These are phyloP conservation scores for Gorgonomyces haynaldii DNA, from an alignment of 192 early-diverging fungal species.

Conservation along the genomic window DNA sequence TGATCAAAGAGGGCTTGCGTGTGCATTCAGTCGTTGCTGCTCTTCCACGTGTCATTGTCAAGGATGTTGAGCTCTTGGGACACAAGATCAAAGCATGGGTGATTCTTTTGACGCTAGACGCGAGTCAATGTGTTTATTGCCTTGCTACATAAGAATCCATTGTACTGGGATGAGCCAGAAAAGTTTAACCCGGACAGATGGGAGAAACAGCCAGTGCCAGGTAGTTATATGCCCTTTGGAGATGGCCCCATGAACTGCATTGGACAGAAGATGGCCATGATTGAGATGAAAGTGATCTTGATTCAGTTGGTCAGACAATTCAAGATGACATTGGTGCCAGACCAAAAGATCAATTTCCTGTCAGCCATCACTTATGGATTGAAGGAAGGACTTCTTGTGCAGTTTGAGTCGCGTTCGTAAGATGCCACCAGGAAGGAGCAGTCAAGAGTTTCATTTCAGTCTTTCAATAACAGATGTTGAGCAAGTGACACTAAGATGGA, in stretches of 20 bases:
- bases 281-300: neutral
- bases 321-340: neutral
- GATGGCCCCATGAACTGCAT: constrained; percentile 3
- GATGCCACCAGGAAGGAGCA: too few species aligned
- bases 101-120: too few species aligned
- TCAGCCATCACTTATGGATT: neutral
- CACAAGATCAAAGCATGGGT: neutral
- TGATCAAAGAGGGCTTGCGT: neutral
- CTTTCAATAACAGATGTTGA: too few species aligned
- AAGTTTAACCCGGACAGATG: neutral
- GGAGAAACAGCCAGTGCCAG: neutral
- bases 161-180: constrained; percentile 8
- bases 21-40: neutral
- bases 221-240: neutral
- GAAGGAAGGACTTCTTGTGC: neutral
- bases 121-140: neutral
- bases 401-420: too few species aligned
- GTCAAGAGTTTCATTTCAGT: too few species aligned
- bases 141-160: constrained; percentile 14
- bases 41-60: too few species aligned
- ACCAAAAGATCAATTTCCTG: neutral
- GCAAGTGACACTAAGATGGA: too few species aligned
- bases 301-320: neutral
- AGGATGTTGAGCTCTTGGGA: neutral
- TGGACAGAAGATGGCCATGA: constrained; percentile 5